These are phyloP conservation scores for Pelagomonas calceolata DNA, from an alignment of 108 stramenopile species.

Conservation along the genomic window DNA sequence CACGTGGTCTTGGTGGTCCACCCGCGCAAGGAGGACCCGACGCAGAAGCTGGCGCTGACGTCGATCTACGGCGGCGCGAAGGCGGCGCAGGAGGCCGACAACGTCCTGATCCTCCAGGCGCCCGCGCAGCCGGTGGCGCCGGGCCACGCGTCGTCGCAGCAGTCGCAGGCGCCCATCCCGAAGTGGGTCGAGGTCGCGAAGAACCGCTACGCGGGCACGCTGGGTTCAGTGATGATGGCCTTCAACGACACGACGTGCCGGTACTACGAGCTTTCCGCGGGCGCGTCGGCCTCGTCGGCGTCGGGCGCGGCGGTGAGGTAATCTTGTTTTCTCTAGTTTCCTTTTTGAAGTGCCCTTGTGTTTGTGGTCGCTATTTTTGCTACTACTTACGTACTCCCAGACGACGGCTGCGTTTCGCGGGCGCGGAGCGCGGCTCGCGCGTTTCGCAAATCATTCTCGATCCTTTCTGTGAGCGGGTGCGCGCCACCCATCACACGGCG, in stretches of 20 bases:
- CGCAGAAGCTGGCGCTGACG: constrained; percentile 48
- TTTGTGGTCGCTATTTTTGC: too few species aligned
- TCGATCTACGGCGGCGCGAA: constrained; percentile 90
- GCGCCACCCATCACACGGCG: too few species aligned
- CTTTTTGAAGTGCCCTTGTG: too few species aligned
- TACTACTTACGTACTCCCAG: too few species aligned
- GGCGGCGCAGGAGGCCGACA: constrained; percentile 99
- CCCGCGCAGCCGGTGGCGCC: background rate
- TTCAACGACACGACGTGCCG: constrained; percentile 64
- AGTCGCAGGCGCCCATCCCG: constrained; percentile 16
- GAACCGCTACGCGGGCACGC: constrained; percentile 89
- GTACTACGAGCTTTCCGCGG: constrained; percentile 60
- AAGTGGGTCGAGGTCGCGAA: constrained; percentile 91
- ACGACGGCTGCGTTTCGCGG: too few species aligned
- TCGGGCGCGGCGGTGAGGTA: too few species aligned
- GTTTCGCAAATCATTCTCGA: too few species aligned
- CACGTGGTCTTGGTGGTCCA: constrained; percentile 91
- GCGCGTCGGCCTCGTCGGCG: too few species aligned
- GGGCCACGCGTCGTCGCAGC: too few species aligned
- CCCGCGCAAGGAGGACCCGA: constrained; percentile 85
- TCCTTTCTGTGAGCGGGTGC: too few species aligned
- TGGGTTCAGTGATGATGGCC: constrained; percentile 62
- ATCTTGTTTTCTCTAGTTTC: too few species aligned
- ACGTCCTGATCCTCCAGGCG: constrained; percentile 83
- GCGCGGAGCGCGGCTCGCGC: too few species aligned